These are phyloP conservation scores for Gossypium stocksii DNA, from an alignment of 345 rosid species.

Conservation along the genomic window DNA sequence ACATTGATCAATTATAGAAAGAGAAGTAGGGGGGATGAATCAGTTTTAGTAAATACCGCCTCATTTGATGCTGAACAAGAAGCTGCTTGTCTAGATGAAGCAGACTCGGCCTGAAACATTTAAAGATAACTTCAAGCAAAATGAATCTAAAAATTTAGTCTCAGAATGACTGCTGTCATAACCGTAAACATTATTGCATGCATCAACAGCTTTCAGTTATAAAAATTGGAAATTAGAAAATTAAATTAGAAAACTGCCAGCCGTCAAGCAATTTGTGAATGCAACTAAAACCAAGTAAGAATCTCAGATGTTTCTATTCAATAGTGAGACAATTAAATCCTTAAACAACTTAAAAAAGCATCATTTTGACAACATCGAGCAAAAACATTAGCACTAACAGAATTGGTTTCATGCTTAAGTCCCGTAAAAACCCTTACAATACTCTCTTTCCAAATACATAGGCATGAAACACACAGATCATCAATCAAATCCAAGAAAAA, in stretches of 20 bases:
- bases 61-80: constrained; percentile 36
- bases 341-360: background rate
- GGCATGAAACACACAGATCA: background rate
- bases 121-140: background rate
- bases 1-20: background rate
- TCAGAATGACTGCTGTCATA: background rate
- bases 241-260: background rate
- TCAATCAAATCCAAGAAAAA: background rate
- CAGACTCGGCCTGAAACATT: constrained; percentile 47
- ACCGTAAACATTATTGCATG: background rate
- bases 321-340: background rate
- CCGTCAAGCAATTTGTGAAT: background rate
- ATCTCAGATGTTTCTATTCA: background rate
- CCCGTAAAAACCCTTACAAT: background rate
- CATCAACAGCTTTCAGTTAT: background rate
- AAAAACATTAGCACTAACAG: background rate
- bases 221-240: background rate
- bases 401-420: background rate
- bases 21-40: background rate
- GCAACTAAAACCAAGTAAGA: background rate
- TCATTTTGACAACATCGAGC: background rate
- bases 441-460: background rate
- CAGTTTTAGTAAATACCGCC: constrained; percentile 22
- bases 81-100: constrained; percentile 51
- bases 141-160: background rate